Base-by-base conservation (phyloP, 2,329 filamentous ascomycete species). In the Bertia moriformis region DNA sequence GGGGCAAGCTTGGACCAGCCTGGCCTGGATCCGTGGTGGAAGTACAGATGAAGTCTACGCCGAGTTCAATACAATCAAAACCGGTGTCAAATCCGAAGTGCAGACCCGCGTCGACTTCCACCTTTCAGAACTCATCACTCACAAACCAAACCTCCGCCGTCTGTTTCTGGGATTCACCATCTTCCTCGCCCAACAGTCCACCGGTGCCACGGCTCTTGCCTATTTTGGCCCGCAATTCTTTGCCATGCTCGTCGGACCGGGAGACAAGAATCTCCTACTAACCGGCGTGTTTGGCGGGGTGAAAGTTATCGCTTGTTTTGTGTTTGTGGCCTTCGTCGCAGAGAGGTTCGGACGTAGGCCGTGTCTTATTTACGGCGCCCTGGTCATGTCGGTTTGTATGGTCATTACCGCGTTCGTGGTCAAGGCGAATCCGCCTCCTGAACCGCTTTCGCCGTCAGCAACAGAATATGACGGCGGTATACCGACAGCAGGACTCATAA, bases 181-280 rank as follows among this genome's bases (percentile, higher is more conserved):
- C 39, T 14, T 24, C 41, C 43, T 41, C 18, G 38, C 41, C 20
- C 43, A 55, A 4, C 65, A 71, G 49, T 50, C 69, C 12, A 69
- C 65, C 1, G 65, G 66, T 27, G 68, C 66, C 41, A 70, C 65
- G 1, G 65, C 63, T 0, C 49, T 70, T 17, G 66, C 66, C 2
- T 69, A 69, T 44, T 70, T 56, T 60, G 65, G 65, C 1, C 66
- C 63, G 1, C 67, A 71, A 46, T 63, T 71, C 30, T 71, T 71
- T 18, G 10, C 32, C 51, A 53, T 55, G 13, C 57, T 64, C 3
- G 63, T 70, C 7, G 66, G 66, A 3, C 64, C 65, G 4, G 64
- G 65, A 3, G 51, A 60, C 32, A 54, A 62, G n/a, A 52, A 56
- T 19, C 61, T 67, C 29, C 54, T 70, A 4, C 58, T 71, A 39